phyloP scores from a whole-genome alignment of 176 grass and related monocot genomes.

The Raddia distichophylla region DNA sequence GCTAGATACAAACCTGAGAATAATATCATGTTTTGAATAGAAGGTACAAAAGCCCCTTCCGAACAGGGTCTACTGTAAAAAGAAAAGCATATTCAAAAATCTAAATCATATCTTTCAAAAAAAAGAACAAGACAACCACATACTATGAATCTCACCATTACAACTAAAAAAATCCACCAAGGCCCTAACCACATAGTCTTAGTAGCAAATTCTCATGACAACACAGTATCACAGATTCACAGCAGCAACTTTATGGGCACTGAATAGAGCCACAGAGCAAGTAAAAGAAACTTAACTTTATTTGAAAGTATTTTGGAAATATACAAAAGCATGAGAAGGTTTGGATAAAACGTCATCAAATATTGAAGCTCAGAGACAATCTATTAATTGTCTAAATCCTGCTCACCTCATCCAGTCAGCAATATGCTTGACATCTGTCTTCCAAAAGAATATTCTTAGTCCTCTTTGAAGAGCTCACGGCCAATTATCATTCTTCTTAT shows the following conservation, averaged over 20 bases:
- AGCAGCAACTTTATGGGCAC: neutral
- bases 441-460: conserved; percentile 44
- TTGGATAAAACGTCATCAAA: conserved; percentile 18
- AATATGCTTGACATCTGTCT: conserved; percentile 28
- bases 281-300: conserved; percentile 32
- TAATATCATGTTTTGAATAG: no score
- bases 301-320: conserved; percentile 33
- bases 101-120: no score
- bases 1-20: no score
- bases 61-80: no score
- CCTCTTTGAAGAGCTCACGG: conserved; percentile 93
- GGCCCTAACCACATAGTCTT: no score
- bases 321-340: conserved; percentile 36
- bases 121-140: no score
- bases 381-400: conserved; percentile 35
- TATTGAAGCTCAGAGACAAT: neutral
- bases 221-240: neutral
- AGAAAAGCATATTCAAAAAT: no score
- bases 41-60: no score
- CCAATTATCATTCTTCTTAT: conserved; percentile 86
- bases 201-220: no score
- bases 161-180: no score
- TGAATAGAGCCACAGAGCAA: conserved; percentile 9
- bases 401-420: conserved; percentile 40
- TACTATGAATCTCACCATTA: no score